phyloP scores from a whole-genome alignment of 345 rosid genomes.

The Angophora floribunda region DNA sequence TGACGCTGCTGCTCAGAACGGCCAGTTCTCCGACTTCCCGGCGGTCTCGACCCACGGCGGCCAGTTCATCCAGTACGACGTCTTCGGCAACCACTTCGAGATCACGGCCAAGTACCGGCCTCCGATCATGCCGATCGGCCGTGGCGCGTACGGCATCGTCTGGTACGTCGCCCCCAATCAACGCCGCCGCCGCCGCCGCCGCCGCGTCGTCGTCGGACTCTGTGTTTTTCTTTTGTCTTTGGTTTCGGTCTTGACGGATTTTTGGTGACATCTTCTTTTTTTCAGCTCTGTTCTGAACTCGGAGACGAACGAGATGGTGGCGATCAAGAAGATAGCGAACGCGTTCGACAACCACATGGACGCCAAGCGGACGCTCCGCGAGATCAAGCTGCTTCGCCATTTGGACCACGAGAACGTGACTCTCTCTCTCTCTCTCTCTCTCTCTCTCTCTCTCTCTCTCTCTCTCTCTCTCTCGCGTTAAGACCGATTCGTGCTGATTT shows the following conservation, averaged over 20 bases:
- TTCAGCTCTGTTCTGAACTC: slow-evolving; percentile 79
- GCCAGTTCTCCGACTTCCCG: slow-evolving; percentile 63
- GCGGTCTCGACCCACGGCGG: slow-evolving; percentile 66
- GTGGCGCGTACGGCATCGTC: slow-evolving; percentile 97
- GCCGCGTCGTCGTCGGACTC: background rate
- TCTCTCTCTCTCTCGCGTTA: background rate
- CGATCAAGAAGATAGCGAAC: slow-evolving; percentile 91
- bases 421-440: background rate
- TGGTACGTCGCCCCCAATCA: slow-evolving; percentile 34
- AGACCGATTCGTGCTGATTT: background rate
- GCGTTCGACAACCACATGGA: slow-evolving; percentile 97
- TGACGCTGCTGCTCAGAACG: slow-evolving; percentile 10
- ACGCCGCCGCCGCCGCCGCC: background rate
- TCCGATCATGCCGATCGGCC: slow-evolving; percentile 93
- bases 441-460: background rate
- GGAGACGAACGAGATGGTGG: slow-evolving; percentile 93
- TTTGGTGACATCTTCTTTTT: background rate
- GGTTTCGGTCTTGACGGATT: background rate
- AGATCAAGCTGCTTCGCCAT: slow-evolving; percentile 92
- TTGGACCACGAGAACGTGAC: slow-evolving; percentile 95
- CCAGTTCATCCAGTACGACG: slow-evolving; percentile 52
- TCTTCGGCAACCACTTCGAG: slow-evolving; percentile 78
- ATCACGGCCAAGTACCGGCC: slow-evolving; percentile 81
- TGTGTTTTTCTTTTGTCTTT: background rate
- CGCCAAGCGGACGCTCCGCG: slow-evolving; percentile 97